A percentile compares a stretch with the other conserved stretches of the same genome.
Conservation (phyloP, 1,284 basidiomycete genomes). For the Rhodotorula sp. region DNA sequence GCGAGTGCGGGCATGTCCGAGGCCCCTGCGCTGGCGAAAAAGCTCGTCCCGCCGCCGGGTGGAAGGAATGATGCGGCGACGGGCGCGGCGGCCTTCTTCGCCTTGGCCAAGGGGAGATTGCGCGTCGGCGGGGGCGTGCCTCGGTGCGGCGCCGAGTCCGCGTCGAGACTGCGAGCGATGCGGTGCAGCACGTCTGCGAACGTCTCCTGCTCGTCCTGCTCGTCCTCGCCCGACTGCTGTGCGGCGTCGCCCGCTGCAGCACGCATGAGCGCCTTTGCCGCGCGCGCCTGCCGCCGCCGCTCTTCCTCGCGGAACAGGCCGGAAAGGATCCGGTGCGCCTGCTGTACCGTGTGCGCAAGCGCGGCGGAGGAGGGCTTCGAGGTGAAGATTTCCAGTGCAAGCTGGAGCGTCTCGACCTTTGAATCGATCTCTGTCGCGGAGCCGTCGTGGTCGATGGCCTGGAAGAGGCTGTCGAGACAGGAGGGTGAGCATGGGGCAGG, state of each 20-base stretch:
- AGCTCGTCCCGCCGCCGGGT: neutral
- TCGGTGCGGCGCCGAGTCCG: conserved; percentile 37
- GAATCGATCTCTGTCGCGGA: conserved; percentile 39
- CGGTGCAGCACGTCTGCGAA: conserved; percentile 42
- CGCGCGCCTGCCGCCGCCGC: conserved; percentile 23
- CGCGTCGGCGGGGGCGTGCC: conserved; percentile 43
- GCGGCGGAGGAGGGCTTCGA: conserved; percentile 21
- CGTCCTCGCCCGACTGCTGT: neutral
- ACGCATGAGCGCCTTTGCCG: conserved; percentile 31
- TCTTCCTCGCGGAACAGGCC: conserved; percentile 42
- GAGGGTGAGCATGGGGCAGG: neutral
- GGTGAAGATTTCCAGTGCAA: conserved; percentile 42
- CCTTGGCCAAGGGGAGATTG: conserved; percentile 30
- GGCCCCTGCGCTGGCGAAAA: neutral
- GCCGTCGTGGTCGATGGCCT: conserved; percentile 41
- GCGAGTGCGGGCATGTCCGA: neutral
- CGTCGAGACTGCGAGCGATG: conserved; percentile 36
- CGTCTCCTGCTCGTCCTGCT: conserved; percentile 17
- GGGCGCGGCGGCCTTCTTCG: neutral
- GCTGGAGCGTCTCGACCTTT: conserved; percentile 30
- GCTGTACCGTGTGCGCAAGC: conserved; percentile 31
- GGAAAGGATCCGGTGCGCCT: conserved; percentile 32
- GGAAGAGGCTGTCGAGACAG: conserved; percentile 28
- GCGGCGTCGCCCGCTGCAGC: conserved; percentile 18
- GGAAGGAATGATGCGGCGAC: neutral